phyloP scores from a whole-genome alignment of 257 asterid species.

The Solanum neorickii region DNA sequence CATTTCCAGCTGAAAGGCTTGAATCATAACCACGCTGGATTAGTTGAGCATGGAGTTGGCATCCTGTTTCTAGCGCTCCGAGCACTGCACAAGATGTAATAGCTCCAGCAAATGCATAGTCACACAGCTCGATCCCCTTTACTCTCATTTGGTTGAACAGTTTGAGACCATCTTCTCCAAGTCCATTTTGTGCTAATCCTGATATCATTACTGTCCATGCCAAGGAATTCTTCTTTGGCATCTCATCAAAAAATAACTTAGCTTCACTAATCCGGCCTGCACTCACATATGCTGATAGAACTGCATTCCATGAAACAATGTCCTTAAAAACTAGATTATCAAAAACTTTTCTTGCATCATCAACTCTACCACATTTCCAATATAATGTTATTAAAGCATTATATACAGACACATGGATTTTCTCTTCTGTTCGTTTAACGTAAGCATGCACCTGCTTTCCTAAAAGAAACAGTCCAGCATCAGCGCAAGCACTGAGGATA shows the following conservation, averaged over 20 bases:
- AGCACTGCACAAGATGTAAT: conserved; percentile 60
- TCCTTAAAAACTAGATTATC: conserved; percentile 34
- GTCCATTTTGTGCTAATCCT: conserved; percentile 53
- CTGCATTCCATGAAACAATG: conserved; percentile 58
- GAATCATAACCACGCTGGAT: conserved; percentile 46
- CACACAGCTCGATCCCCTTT: conserved; percentile 46
- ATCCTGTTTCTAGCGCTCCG: conserved; percentile 57
- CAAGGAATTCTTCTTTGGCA: conserved; percentile 30
- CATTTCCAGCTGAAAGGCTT: conserved; percentile 69
- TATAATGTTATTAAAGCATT: conserved; percentile 55
- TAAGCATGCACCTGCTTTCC: conserved; percentile 62
- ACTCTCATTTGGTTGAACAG: conserved; percentile 50
- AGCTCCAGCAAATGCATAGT: conserved; percentile 64
- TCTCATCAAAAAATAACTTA: conserved; percentile 31
- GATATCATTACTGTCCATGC: conserved; percentile 65
- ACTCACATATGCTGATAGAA: conserved; percentile 51
- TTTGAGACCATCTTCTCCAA: conserved; percentile 54
- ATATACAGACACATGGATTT: conserved; percentile 37
- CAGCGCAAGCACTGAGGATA: conserved; percentile 55
- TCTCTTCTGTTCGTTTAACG: conserved; percentile 34
- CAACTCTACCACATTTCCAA: conserved; percentile 47
- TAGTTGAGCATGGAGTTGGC: conserved; percentile 64
- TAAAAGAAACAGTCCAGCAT: conserved; percentile 38
- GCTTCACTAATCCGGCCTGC: conserved; percentile 38
- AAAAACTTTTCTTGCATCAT: conserved; percentile 40